Evolutionary conservation across 2,329 filamentous ascomycete species (phyloP), one percentile per base, ranked within the genome.

Genomic region (Botrytis pseudocinerea): DNA sequence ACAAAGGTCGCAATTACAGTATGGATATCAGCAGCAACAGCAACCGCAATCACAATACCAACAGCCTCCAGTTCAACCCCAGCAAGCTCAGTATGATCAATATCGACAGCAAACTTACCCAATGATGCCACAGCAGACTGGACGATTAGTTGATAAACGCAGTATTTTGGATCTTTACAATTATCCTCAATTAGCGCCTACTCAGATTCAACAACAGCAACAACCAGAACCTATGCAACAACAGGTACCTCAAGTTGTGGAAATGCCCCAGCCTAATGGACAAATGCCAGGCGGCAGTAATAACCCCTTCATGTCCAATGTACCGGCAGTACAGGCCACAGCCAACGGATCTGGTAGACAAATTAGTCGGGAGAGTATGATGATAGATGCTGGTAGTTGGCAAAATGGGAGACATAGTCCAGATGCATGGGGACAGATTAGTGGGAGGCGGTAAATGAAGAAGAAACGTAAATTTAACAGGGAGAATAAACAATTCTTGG

Each of bases 151-250:
- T 44, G 89, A 94, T 78, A 95, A 92, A 76, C 89, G 88, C 4
- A 91, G 91, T 7, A 95, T 96, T 74, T 85, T 95, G 81, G 91
- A 93, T 9, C 82, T 96, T 18, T 95, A 93, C 73, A 90, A 88
- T 79, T 87, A 80, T 42, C 79, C 80, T 54, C 80, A 82, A 73
- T 64, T 80, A 44, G 79, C 79, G 42, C 79, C 80, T n/a, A 74
- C 74, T 14, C 69, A 71, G 32, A 64, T 48, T 7, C 51, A 73
- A 38, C 73, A 75, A 40, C 73, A 75, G 32, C 73, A 72, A n/a
- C 74, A 76, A 59, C 68, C 73, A 32, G 75, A 77, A 46, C 64
- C 74, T 42, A 42, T 62, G 35, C 77, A 78, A 65, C 66, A 76
- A 14, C 77, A 76, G 63, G 70, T 60, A 32, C 63, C 44, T 60